Percentiles rank a stretch among this genome's conserved stretches.
Evolutionary conservation across 805 yeast species (phyloP).

Genomic region (Pichia cephalocereana): DNA sequence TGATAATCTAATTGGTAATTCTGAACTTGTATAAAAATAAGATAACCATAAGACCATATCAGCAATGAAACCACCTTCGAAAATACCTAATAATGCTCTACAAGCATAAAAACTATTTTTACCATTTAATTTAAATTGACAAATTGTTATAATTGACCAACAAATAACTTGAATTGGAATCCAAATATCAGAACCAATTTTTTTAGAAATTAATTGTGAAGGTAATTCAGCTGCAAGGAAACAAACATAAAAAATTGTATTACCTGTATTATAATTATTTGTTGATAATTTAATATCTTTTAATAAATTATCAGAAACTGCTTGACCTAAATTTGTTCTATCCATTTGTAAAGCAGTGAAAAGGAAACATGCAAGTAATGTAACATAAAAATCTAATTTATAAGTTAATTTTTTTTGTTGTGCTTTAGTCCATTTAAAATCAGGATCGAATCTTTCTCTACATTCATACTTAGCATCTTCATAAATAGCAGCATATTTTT

Average conservation of each 20-base stretch:
- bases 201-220: constrained; percentile 56
- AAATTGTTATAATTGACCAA: constrained; percentile 50
- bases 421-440: constrained; percentile 41
- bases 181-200: constrained; percentile 54
- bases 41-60: constrained; percentile 56
- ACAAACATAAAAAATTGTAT: constrained; percentile 41
- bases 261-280: constrained; percentile 50
- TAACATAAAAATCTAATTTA: constrained; percentile 47
- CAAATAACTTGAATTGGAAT: constrained; percentile 47
- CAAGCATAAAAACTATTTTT: constrained; percentile 37
- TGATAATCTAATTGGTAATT: constrained; percentile 49
- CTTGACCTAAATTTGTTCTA: constrained; percentile 45
- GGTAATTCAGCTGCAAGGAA: constrained; percentile 55
- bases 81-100: constrained; percentile 43
- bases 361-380: constrained; percentile 50
- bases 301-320: constrained; percentile 47
- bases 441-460: constrained; percentile 46
- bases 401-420: constrained; percentile 42
- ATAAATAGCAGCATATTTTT: constrained; percentile 36
- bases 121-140: constrained; percentile 37
- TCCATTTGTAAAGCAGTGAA: constrained; percentile 52
- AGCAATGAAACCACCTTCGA: constrained; percentile 68
- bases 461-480: constrained; percentile 46
- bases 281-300: constrained; percentile 45
- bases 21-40: constrained; percentile 53